Percentiles rank a stretch among this genome's conserved stretches.
phyloP scores from a whole-genome alignment of 495 filamentous ascomycete species.

The Daldinia caldariorum region DNA sequence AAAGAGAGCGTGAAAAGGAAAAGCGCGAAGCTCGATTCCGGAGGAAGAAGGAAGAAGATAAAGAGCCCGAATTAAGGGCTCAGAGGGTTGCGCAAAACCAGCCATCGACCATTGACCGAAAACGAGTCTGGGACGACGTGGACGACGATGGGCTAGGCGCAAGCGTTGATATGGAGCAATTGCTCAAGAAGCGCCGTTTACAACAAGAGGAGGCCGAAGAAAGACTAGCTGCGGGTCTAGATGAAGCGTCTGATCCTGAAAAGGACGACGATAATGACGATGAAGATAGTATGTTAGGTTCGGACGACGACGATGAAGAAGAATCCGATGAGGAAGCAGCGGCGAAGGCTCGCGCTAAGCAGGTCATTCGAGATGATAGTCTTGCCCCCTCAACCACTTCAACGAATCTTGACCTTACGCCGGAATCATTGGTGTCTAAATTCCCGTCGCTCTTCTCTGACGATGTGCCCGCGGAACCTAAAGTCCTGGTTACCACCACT shows the following conservation, averaged over 20 bases:
- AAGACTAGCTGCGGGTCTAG: slow-evolving; percentile 52
- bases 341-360: slow-evolving; percentile 55
- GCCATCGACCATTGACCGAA: slow-evolving; percentile 84
- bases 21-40: slow-evolving; percentile 81
- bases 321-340: slow-evolving; percentile 57
- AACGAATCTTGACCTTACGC: slow-evolving; percentile 76
- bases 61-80: slow-evolving; percentile 77
- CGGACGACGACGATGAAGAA: slow-evolving; percentile 54
- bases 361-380: slow-evolving; percentile 61
- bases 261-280: slow-evolving; percentile 64
- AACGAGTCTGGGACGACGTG: slow-evolving; percentile 93
- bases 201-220: slow-evolving; percentile 69
- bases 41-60: slow-evolving; percentile 83
- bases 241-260: slow-evolving; percentile 55
- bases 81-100: slow-evolving; percentile 79
- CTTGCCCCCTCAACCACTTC: slow-evolving; percentile 66
- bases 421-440: slow-evolving; percentile 71
- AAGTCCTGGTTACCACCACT: slow-evolving; percentile 91
- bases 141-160: slow-evolving; percentile 79
- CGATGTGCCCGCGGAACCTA: slow-evolving; percentile 65
- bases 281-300: slow-evolving; percentile 77
- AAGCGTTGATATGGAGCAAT: slow-evolving; percentile 79
- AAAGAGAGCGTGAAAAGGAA: slow-evolving; percentile 73
- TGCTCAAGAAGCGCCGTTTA: slow-evolving; percentile 70
- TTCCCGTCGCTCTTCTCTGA: slow-evolving; percentile 85